phyloP scores from a whole-genome alignment of 768 basidiomycete species.

The Inosperma sp. region DNA sequence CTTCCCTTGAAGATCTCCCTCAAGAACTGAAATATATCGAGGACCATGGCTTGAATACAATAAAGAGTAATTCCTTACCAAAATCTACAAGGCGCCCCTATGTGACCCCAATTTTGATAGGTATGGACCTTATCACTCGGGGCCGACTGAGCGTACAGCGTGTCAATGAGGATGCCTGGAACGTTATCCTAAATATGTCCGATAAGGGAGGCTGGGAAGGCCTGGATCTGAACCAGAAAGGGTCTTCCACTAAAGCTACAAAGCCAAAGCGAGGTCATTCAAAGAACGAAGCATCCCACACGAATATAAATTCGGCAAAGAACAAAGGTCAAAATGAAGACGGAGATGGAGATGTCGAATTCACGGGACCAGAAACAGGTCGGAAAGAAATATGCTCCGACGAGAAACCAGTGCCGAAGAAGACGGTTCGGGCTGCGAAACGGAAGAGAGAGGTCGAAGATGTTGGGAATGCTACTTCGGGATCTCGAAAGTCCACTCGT shows the following conservation, averaged over 20 bases:
- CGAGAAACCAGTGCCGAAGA: neutral
- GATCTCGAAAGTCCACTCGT: neutral
- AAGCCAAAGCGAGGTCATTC: neutral
- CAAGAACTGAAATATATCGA: conserved; percentile 64
- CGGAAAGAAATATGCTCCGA: too few relatives aligned
- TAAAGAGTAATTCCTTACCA: conserved; percentile 47
- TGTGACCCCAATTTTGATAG: conserved; percentile 29
- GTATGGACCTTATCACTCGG: conserved; percentile 74
- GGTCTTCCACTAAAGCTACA: conserved; percentile 17
- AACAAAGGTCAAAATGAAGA: neutral
- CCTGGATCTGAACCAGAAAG: conserved; percentile 38
- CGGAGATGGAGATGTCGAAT: neutral
- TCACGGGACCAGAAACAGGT: too few relatives aligned
- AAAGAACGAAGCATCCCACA: neutral
- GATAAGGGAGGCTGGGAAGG: conserved; percentile 77
- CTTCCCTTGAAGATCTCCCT: conserved; percentile 36
- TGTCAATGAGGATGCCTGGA: conserved; percentile 63
- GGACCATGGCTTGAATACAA: conserved; percentile 51
- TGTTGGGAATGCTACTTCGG: neutral
- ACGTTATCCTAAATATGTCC: conserved; percentile 55
- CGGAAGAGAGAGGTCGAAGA: conserved; percentile 2
- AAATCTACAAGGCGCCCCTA: neutral
- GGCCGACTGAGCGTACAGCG: conserved; percentile 88
- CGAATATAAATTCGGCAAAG: neutral
- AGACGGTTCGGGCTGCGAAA: neutral